phyloP scores from a whole-genome alignment of 805 yeast genomes.

The Helenozyma rhizophorensis region DNA sequence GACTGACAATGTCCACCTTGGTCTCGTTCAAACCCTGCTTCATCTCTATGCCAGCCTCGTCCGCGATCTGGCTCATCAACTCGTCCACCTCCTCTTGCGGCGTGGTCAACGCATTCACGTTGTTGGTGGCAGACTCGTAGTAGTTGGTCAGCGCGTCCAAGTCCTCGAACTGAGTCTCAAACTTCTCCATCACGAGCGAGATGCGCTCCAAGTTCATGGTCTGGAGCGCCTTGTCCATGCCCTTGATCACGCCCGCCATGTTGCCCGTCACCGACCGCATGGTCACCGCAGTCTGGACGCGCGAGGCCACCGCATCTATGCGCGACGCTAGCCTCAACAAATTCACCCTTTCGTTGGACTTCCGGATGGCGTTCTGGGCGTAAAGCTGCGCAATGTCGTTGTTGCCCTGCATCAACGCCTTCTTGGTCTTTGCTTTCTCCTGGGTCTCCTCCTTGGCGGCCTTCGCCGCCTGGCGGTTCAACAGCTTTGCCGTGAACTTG shows the following conservation, averaged over 20 bases:
- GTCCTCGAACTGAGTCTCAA: slow-evolving; percentile 94
- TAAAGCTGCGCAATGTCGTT: slow-evolving; percentile 90
- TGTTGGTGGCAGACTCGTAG: slow-evolving; percentile 85
- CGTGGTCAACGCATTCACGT: slow-evolving; percentile 81
- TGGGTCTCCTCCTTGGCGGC: slow-evolving; percentile 86
- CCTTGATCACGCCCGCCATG: slow-evolving; percentile 88
- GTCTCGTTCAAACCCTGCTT: slow-evolving; percentile 77
- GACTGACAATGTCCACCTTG: slow-evolving; percentile 42
- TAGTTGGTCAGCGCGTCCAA: slow-evolving; percentile 90
- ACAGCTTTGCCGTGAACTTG: slow-evolving; percentile 85
- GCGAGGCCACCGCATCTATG: slow-evolving; percentile 91
- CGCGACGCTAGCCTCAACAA: slow-evolving; percentile 78
- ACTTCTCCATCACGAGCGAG: slow-evolving; percentile 93
- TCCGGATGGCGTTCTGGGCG: slow-evolving; percentile 94
- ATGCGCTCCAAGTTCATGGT: slow-evolving; percentile 93
- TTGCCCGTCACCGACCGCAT: slow-evolving; percentile 94
- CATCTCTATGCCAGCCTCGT: slow-evolving; percentile 93
- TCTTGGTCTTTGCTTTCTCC: slow-evolving; percentile 86
- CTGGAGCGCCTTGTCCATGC: slow-evolving; percentile 95
- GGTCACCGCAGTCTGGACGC: slow-evolving; percentile 97
- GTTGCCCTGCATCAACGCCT: slow-evolving; percentile 79
- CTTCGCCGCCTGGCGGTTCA: slow-evolving; percentile 82
- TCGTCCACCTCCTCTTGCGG: slow-evolving; percentile 96
- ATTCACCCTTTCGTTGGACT: slow-evolving; percentile 80
- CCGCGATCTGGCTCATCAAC: slow-evolving; percentile 88